Evolutionary conservation across 257 asterid species (phyloP), one percentile per base, ranked within the genome.

Genomic region (Vinca minor): DNA sequence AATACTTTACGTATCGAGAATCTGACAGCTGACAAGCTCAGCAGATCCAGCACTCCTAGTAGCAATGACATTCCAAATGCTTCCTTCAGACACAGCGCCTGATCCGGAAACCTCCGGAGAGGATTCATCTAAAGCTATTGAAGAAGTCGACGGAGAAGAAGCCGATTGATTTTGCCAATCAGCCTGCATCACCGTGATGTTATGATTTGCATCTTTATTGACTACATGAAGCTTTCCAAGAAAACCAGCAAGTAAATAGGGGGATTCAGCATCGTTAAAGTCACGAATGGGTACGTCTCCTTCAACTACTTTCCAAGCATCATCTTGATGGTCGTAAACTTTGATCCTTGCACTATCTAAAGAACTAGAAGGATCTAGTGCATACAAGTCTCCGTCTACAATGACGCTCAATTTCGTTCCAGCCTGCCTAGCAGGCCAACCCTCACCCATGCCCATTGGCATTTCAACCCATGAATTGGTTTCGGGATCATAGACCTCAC

Each of bases 401-500:
- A 84, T 79, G 64, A 81, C 96, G 23, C 97, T 85, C 73, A 88
- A 36, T 69, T 91, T 91, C 0, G 95, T 84, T 54, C 97, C 97
- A 3, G 96, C 95, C 74, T 88, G 96, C 76, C 85, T 74, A 8
- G 97, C 94, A n/a, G 95, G 96, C 97, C 98, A 91, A 15, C 98
- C 96, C 65, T 86, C 98, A 4, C 96, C 98, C 98, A 91, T 88
- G 64, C 98, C 96, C 25, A 65, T 68, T 8, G 96, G 94, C 96
- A 91, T 91, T 67, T 88, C 96, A 8, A 70, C 81, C 96, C 98
- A 91, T 8, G 88, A 71, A 68, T 85, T 84, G 9, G 87, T 82
- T 63, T 86, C 94, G 0, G 96, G 98, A 69, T 91, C 96, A 56
- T 83, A 91, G 1, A 88, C 96, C 74, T 91, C 96, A 57, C 98